phyloP scores from a whole-genome alignment of 257 asterid genomes.

The Solanum habrochaites region DNA sequence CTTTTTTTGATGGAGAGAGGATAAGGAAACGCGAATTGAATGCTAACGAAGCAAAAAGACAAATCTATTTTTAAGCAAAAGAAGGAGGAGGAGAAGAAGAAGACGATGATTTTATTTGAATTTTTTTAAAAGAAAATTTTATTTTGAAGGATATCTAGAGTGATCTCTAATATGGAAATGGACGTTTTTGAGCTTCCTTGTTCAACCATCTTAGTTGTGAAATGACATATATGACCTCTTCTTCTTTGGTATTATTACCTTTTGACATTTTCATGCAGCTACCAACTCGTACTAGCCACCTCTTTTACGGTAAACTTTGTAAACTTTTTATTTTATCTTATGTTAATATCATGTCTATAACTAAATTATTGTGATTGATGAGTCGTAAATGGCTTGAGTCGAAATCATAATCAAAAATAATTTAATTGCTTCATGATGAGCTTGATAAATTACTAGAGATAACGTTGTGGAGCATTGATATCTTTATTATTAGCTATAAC shows the following conservation, averaged over 20 bases:
- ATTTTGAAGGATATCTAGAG: neutral
- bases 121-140: neutral
- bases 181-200: neutral
- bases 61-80: neutral
- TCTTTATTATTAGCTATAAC: neutral
- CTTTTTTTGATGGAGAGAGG: neutral
- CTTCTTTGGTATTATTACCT: neutral
- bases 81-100: neutral
- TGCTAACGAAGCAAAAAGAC: neutral
- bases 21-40: neutral
- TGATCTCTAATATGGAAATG: neutral
- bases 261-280: neutral
- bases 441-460: neutral
- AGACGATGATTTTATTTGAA: neutral
- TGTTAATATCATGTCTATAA: neutral
- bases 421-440: neutral
- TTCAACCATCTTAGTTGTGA: neutral
- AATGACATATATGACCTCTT: neutral
- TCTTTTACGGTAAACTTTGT: neutral
- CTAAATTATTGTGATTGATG: neutral
- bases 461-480: neutral
- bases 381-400: rapidly evolving
- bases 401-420: neutral
- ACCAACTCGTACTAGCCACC: neutral
- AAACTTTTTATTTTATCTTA: neutral